Evolutionary conservation across 768 basidiomycete genomes (phyloP).

Genomic region (Daedalea quercina): DNA sequence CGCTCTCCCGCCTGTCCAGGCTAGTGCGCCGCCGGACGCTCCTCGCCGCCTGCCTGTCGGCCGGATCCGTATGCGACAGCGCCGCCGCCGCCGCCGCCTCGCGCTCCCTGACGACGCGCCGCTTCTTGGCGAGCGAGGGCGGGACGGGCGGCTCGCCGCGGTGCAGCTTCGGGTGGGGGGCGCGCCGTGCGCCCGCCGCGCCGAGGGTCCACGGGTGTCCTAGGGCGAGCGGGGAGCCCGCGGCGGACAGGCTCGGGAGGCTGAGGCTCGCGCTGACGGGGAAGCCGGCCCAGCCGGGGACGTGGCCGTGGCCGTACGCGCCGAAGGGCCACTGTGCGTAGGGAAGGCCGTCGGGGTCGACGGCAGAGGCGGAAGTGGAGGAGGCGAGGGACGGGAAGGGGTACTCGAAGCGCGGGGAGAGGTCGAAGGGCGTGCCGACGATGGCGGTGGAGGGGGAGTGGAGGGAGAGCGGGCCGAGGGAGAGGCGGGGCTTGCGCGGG

Average conservation of each 20-base stretch:
- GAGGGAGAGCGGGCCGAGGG: conserved; percentile 16
- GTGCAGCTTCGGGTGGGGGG: conserved; percentile 17
- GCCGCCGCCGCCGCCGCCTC: background rate
- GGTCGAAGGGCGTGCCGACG: conserved; percentile 26
- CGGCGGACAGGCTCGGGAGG: background rate
- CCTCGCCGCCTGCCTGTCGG: background rate
- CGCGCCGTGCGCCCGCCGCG: background rate
- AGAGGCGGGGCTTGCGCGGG: conserved; percentile 14
- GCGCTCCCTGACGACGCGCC: background rate
- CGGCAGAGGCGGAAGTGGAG: background rate
- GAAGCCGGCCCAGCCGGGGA: background rate
- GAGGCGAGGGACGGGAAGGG: conserved; percentile 19
- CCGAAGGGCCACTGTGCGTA: background rate
- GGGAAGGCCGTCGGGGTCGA: background rate
- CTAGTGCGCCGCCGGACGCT: background rate
- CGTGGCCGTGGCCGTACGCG: background rate
- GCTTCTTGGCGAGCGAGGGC: conserved; percentile 13
- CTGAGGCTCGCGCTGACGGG: background rate
- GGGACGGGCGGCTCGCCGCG: conserved; percentile 17
- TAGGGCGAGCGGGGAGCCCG: too few species aligned
- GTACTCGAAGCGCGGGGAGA: conserved; percentile 27
- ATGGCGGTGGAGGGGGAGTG: conserved; percentile 25
- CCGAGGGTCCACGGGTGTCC: background rate
- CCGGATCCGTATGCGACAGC: background rate
- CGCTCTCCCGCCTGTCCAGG: conserved; percentile 3